phyloP scores from a whole-genome alignment of 2,329 filamentous ascomycete species.

The Dactylellina parvicollis region DNA sequence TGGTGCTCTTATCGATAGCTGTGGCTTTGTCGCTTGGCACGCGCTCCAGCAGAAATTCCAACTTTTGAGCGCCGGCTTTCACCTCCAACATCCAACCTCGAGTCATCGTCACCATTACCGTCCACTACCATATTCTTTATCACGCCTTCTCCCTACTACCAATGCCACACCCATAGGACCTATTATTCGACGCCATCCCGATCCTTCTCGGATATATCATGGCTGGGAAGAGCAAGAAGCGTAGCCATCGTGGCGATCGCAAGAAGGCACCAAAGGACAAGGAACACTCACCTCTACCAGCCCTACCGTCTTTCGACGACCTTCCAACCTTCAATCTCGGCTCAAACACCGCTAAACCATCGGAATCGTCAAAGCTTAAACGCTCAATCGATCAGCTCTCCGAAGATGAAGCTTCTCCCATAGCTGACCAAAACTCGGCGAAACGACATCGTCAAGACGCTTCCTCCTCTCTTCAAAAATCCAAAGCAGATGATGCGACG shows the following conservation, averaged over 20 bases:
- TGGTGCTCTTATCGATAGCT: constrained; percentile 16
- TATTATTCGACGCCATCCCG: neutral
- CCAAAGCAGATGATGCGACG: neutral
- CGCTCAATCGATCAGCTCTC: constrained; percentile 17
- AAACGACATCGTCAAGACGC: constrained; percentile 21
- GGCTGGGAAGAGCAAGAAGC: constrained; percentile 35
- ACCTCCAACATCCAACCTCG: constrained; percentile 6
- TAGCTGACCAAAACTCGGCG: neutral
- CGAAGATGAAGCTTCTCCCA: constrained; percentile 11
- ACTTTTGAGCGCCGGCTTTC: constrained; percentile 4
- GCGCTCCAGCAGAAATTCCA: neutral
- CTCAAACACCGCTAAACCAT: neutral
- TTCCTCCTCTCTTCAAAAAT: neutral
- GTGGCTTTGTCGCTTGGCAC: constrained; percentile 20
- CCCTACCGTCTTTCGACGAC: constrained; percentile 42
- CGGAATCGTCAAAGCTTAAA: constrained; percentile 9
- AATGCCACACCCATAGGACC: neutral
- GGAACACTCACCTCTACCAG: constrained; percentile 30
- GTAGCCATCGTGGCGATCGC: constrained; percentile 34
- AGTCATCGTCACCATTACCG: neutral
- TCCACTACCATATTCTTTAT: no score
- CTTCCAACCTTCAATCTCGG: constrained; percentile 36
- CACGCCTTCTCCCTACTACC: no score
- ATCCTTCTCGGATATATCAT: neutral
- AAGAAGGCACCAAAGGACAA: constrained; percentile 22